Evolutionary conservation across 106 monocot genomes (phyloP), one percentile per base, ranked within the genome.

Genomic region (Amphibolis antarctica): DNA sequence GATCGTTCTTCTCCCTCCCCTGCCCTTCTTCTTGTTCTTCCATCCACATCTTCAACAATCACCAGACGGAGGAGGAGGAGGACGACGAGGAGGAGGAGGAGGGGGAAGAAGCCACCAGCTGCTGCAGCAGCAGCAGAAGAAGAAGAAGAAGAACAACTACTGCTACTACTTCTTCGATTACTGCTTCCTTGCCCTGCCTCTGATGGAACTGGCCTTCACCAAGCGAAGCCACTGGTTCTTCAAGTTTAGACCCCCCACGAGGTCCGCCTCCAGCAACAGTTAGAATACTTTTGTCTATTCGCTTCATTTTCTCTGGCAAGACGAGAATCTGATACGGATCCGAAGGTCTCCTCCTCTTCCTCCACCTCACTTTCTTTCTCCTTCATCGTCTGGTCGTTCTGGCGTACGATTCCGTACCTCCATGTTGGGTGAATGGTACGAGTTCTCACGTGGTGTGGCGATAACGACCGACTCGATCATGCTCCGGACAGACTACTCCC

Each of bases 401-500:
- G 45, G 56, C 24, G 5, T 31, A n/a, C 11, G 48, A 3, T 49
- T 36, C 12, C 14, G 18, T n/a, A 28, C 51, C 45, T 75, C 72
- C 63, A 79, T 85, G 85, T 72, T 73, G 19, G 31, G 73, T 21
- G 64, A 63, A 42, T 64, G 63, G 71, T 81, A 62, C 66, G 78
- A 42, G 0, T 78, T 77, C 82, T 76, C 85, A 24, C 77, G 69
- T 64, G 79, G 61, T 26, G 29, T 51, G 42, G 46, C 44, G 6
- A 18, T 73, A 10, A 69, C 66, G 74, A 88, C 88, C 85, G 83
- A 76, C 6, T 75, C 82, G 74, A 82, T 88, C 43, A 72, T 81
- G 79, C 79, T 83, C 0, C 53, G 80, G 22, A 83, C 88, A 44
- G 92, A 88, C 72, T 85, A 81, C 72, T 86, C 94, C 0, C 64